phyloP scores from a whole-genome alignment of 768 basidiomycete genomes.

The Tricholoma flavovirens region DNA sequence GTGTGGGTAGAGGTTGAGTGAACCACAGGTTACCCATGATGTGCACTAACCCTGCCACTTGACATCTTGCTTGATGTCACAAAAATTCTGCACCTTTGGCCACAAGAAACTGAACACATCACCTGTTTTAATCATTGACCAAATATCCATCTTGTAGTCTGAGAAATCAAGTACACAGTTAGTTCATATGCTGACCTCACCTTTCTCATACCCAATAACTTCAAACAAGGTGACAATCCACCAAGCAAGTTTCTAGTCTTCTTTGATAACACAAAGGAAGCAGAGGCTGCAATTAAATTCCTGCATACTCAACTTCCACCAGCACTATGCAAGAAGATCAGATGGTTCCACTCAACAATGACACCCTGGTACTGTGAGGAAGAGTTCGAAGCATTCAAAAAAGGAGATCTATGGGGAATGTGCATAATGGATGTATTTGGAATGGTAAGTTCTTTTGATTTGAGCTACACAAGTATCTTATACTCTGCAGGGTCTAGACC shows the following conservation, averaged over 20 bases:
- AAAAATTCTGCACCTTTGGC: constrained; percentile 15
- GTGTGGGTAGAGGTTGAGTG: too few species aligned
- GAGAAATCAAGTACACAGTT: constrained; percentile 16
- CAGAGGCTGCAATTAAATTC: constrained; percentile 6
- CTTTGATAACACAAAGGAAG: constrained; percentile 20
- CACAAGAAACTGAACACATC: constrained; percentile 11
- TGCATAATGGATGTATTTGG: constrained; percentile 23
- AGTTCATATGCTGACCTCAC: constrained; percentile 19
- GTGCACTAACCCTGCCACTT: constrained; percentile 14
- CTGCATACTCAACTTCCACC: constrained; percentile 12
- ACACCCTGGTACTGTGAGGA: constrained; percentile 16
- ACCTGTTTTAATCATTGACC: constrained; percentile 25
- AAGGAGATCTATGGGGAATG: constrained; percentile 10
- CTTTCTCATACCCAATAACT: constrained; percentile 9
- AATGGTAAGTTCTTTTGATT: constrained; percentile 19
- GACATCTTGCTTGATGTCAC: constrained; percentile 17
- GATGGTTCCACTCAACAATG: constrained; percentile 27
- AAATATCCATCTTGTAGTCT: constrained; percentile 24
- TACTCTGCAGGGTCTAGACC: neutral
- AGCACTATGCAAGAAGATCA: constrained; percentile 13
- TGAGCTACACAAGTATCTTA: neutral
- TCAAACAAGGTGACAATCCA: constrained; percentile 2
- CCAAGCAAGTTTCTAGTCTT: constrained; percentile 20
- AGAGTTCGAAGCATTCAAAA: constrained; percentile 10
- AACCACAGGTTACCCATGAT: too few species aligned